Evolutionary conservation across 2,329 filamentous ascomycete species (phyloP).

Genomic region (Pyrenophora teres): DNA sequence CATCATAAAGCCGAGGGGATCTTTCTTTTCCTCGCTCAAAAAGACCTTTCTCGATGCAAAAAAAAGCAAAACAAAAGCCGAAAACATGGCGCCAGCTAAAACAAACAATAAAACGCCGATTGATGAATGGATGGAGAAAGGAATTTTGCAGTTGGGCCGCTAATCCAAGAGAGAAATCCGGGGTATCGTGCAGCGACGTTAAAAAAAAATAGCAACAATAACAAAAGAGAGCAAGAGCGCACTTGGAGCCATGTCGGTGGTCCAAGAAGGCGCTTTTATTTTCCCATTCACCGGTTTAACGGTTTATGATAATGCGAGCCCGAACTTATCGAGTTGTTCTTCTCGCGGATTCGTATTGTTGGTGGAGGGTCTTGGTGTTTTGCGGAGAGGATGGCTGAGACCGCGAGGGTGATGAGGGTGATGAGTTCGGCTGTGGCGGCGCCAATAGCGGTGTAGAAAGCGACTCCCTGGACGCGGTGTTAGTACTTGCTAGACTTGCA

Average conservation of each 20-base stretch:
- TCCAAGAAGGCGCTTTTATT: background rate
- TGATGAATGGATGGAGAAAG: background rate
- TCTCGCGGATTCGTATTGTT: constrained; percentile 33
- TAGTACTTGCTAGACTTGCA: constrained; percentile 11
- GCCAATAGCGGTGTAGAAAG: constrained; percentile 45
- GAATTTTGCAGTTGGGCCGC: constrained; percentile 13
- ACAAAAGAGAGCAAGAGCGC: background rate
- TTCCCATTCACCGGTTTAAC: constrained; percentile 17
- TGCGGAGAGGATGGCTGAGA: constrained; percentile 35
- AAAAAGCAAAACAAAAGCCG: background rate
- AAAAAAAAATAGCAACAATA: constrained; percentile 7
- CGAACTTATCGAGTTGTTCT: constrained; percentile 31
- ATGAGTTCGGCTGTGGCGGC: constrained; percentile 39
- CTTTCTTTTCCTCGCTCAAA: too few species aligned
- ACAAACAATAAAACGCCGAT: constrained; percentile 5
- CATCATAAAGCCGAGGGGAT: too few species aligned
- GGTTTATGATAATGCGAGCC: constrained; percentile 24
- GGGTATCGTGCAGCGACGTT: constrained; percentile 35
- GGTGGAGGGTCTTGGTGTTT: constrained; percentile 30
- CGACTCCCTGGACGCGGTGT: constrained; percentile 34
- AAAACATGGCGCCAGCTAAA: background rate
- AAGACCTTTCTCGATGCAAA: too few species aligned
- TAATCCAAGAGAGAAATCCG: constrained; percentile 21
- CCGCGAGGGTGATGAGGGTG: constrained; percentile 40
- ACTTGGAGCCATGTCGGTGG: background rate